Conservation (phyloP, 2,329 filamentous ascomycete genomes). For the Colletotrichum simmondsii region DNA sequence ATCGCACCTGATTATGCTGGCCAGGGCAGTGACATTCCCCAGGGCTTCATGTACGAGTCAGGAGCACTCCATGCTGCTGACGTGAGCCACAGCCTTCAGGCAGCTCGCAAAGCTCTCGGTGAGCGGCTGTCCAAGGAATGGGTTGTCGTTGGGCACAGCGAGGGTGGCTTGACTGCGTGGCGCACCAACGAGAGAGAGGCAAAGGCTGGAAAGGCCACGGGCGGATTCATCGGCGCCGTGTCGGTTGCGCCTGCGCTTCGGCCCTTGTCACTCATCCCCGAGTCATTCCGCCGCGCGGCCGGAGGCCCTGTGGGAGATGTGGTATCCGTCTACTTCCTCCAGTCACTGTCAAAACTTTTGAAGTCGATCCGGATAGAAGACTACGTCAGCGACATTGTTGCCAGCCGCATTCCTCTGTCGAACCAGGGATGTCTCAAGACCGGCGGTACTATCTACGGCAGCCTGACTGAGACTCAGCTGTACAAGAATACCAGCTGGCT, state of each 20-base stretch:
- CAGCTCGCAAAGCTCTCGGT: slow-evolving; percentile 33
- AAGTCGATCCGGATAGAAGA: slow-evolving; percentile 31
- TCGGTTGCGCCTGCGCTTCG: slow-evolving; percentile 30
- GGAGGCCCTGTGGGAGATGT: slow-evolving; percentile 22
- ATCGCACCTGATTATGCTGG: slow-evolving; percentile 29
- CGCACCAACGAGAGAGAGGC: slow-evolving; percentile 39
- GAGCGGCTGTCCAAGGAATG: slow-evolving; percentile 35
- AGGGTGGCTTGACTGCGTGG: slow-evolving; percentile 40
- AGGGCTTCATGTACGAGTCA: slow-evolving; percentile 37
- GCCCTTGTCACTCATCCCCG: slow-evolving; percentile 26
- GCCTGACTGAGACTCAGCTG: background rate
- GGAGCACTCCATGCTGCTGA: slow-evolving; percentile 37
- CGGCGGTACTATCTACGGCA: slow-evolving; percentile 2
- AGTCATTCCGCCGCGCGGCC: slow-evolving; percentile 16
- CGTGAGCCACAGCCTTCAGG: slow-evolving; percentile 30
- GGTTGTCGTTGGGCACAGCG: slow-evolving; percentile 38
- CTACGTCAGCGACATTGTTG: slow-evolving; percentile 26
- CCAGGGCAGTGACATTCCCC: slow-evolving; percentile 34
- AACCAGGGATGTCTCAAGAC: slow-evolving; percentile 28
- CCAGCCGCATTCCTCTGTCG: background rate
- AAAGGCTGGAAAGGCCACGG: slow-evolving; percentile 20
- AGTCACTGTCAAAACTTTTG: slow-evolving; percentile 33
- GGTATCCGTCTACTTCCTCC: slow-evolving; percentile 35
- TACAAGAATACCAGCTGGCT: slow-evolving; percentile 33
- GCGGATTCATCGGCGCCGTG: slow-evolving; percentile 31